Percentiles rank a stretch among this genome's conserved stretches.
Evolutionary conservation across 805 yeast genomes (phyloP).

Genomic region (Huiozyma naganishii): DNA sequence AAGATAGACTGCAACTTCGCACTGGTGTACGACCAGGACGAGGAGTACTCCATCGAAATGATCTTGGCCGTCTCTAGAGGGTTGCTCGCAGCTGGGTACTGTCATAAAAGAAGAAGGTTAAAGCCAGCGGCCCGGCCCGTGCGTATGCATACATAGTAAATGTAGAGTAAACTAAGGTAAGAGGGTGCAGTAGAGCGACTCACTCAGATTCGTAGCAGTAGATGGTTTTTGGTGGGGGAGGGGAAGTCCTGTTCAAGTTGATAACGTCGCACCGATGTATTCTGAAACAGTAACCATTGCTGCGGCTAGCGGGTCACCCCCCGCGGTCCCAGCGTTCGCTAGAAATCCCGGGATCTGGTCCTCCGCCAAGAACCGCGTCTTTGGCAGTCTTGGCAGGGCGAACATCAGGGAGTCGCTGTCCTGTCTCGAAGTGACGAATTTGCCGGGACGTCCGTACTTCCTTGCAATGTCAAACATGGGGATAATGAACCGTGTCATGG

Average conservation of each 20-base stretch:
- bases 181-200: constrained; percentile 16
- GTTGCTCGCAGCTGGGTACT: constrained; percentile 3
- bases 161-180: constrained; percentile 1
- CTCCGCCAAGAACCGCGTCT: constrained; percentile 33
- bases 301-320: constrained; percentile 2
- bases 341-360: constrained; percentile 5
- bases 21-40: constrained; percentile 31
- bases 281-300: constrained; percentile 12
- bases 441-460: constrained; percentile 64
- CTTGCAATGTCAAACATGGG: constrained; percentile 58
- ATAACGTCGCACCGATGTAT: too few species aligned
- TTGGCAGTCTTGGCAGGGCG: constrained; percentile 67
- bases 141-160: too few species aligned
- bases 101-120: background rate
- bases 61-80: constrained; percentile 43
- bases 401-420: constrained; percentile 48
- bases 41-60: constrained; percentile 41
- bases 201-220: too few species aligned
- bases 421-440: constrained; percentile 41
- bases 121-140: too few species aligned
- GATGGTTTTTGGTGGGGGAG: too few species aligned
- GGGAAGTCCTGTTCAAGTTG: too few species aligned
- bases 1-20: constrained; percentile 48
- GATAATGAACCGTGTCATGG: constrained; percentile 53
- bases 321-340: too few species aligned